phyloP scores from a whole-genome alignment of 805 yeast genomes.

The Kluyveromyces nonfermentans region DNA sequence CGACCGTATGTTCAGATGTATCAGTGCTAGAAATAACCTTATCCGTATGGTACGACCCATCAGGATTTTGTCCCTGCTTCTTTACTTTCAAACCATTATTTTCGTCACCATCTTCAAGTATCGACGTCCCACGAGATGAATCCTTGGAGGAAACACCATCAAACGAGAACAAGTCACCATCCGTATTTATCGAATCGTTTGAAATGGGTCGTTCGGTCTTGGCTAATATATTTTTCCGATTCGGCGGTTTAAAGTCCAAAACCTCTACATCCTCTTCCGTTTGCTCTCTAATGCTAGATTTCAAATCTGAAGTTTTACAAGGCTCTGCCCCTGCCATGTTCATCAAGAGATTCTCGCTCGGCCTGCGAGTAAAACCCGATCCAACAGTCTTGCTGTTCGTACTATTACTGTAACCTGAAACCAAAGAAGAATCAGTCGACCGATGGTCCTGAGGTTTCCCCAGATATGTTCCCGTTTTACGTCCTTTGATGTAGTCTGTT shows the following conservation, averaged over 20 bases:
- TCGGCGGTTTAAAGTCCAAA: conserved; percentile 11
- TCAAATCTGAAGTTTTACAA: not conserved
- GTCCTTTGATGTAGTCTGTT: not conserved
- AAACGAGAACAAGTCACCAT: conserved; percentile 23
- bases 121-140: conserved; percentile 11
- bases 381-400: conserved; percentile 17
- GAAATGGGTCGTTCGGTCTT: conserved; percentile 24
- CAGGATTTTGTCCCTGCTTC: conserved; percentile 3
- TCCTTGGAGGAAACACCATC: conserved; percentile 23
- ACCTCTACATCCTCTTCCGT: not conserved
- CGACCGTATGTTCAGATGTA: conserved; percentile 3
- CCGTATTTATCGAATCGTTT: conserved; percentile 24
- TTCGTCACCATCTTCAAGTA: conserved; percentile 12
- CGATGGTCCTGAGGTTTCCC: conserved; percentile 3
- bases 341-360: conserved; percentile 25
- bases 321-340: conserved; percentile 9
- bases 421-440: not conserved
- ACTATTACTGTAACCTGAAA: conserved; percentile 3
- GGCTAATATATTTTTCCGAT: conserved; percentile 14
- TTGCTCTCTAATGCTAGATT: conserved; percentile 1
- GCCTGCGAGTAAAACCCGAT: conserved; percentile 24
- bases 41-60: conserved; percentile 6
- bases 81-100: conserved; percentile 4
- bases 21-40: conserved; percentile 5
- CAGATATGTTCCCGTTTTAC: conserved; percentile 7